Base-by-base conservation (phyloP, 2,329 filamentous ascomycete genomes). In the Neonectria neomacrospora region DNA sequence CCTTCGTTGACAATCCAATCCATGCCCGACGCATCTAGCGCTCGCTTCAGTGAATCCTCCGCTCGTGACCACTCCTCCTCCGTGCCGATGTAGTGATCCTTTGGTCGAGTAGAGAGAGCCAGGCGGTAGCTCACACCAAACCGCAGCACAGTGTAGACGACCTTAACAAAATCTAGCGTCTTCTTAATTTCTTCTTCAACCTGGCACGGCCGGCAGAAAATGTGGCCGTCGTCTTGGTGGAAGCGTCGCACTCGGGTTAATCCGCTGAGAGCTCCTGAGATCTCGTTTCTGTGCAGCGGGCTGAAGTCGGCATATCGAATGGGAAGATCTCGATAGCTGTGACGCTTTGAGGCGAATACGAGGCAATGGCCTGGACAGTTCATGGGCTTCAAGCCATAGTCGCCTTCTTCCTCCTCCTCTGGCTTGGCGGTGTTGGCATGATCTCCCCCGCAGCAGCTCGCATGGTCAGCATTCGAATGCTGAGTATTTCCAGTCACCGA, bases 311-410 rank as follows among this genome's bases (percentile, higher is more conserved):
- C 92, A 78, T 93, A 93, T 71, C 93, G 89, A 65, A 96, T 86
- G 1, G 94, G 93, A 18, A 97, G 81, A 67, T 97, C 91, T 67
- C 90, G 87, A 78, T 95, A 95, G 70, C 90, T 93, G 64, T 89
- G 88, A 61, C 85, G 85, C 68, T 90, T 86, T 50, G 90, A 90
- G 64, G 87, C 90, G 76, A 96, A 97, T 65, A 97, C 86, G 67
- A 97, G 82, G 75, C 93, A 96, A 78, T 97, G 93, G 3, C 93
- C 93, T 0, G 93, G 93, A 75, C 93, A 97, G 75, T 97, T 97
- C 93, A 97, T 97, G 14, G 93, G 93, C 78, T 97, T 97, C 70
- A 97, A 81, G 18, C 92, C 92, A 78, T 92, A 96, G 66, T 92
- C 90, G 67, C 90, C 88, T 64, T 87, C 85, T 63, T 86, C 85